These are phyloP conservation scores for Suaeda aralocaspica DNA, from an alignment of 148 eudicot genomes.

Conservation along the genomic window DNA sequence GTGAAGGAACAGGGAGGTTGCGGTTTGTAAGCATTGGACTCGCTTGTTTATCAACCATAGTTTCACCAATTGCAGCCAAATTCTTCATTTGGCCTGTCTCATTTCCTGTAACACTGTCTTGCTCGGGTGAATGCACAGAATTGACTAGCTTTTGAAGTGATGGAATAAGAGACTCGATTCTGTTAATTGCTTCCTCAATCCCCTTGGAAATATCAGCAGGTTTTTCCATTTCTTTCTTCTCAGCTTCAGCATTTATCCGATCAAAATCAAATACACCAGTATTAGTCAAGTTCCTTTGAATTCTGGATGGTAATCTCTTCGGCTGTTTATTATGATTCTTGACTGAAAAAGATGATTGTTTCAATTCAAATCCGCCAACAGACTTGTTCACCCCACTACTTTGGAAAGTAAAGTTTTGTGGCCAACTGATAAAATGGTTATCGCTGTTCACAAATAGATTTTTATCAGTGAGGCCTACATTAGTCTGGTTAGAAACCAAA, in stretches of 20 bases:
- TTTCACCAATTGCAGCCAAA: background rate
- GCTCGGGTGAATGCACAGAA: slow-evolving; percentile 9
- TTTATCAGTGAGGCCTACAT: background rate
- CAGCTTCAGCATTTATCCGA: slow-evolving; percentile 10
- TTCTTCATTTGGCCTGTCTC: background rate
- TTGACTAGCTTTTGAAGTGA: slow-evolving; percentile 31
- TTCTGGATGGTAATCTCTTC: background rate
- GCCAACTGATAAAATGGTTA: slow-evolving; percentile 12
- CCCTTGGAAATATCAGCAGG: slow-evolving; percentile 31
- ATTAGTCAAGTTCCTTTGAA: slow-evolving; percentile 8
- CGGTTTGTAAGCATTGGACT: background rate
- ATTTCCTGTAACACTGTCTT: background rate
- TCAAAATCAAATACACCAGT: background rate
- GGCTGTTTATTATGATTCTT: background rate
- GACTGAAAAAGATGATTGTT: background rate
- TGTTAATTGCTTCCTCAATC: slow-evolving; percentile 40
- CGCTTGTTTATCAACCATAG: slow-evolving; percentile 4
- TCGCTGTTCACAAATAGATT: background rate
- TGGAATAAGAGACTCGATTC: slow-evolving; percentile 39
- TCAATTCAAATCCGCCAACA: slow-evolving; percentile 13
- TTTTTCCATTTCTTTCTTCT: background rate
- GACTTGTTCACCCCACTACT: slow-evolving; percentile 3
- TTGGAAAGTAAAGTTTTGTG: slow-evolving; percentile 1
- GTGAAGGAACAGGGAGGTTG: background rate
- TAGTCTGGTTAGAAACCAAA: background rate